Evolutionary conservation across 768 basidiomycete genomes (phyloP), one percentile per base, ranked within the genome.

Genomic region (Polyporus arcularius): DNA sequence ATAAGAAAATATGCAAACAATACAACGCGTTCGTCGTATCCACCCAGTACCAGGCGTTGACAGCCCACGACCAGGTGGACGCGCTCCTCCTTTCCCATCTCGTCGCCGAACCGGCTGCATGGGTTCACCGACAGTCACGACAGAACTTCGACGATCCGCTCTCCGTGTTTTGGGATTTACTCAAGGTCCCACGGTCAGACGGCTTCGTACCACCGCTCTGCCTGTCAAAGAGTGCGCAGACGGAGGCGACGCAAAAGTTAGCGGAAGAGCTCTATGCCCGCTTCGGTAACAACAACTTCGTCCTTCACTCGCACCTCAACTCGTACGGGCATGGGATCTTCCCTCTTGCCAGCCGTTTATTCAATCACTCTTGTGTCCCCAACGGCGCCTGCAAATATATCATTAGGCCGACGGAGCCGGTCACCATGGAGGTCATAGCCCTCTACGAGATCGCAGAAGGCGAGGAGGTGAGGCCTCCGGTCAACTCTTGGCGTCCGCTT

Each of bases 241-340:
- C 40, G 8, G 30, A 49, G 9, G 61, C 59, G 16, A 18, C 45
- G 11, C n/a, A 31, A 39, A 32, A 51, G 16, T 41, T 64, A 4
- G 63, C 59, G 4, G 42, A 47, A 32, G 72, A 72, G 0, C 55
- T 89, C 1, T 86, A 84, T 68, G 66, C 77, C 5, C 84, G 89
- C 47, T 92, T 89, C 64, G 84, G 84, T 43, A 93, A 91, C 75
- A 94, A 93, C 72, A 92, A 94, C 67, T 93, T 92, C 71, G 79
- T 85, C 10, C 75, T 93, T 26, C 88, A 91, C 67, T 88, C 86
- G 2, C 88, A 91, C 75, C 75, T 92, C 42, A 82, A 75, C 15
- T 81, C 87, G 1, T 76, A 87, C 67, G 92, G 84, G 0, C 87
- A 92, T 74, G 92, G 89, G 0, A 77, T 91, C 40, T 92, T 90